These are phyloP conservation scores for Neofusicoccum parvum DNA, from an alignment of 2,329 filamentous ascomycete genomes.

Conservation along the genomic window DNA sequence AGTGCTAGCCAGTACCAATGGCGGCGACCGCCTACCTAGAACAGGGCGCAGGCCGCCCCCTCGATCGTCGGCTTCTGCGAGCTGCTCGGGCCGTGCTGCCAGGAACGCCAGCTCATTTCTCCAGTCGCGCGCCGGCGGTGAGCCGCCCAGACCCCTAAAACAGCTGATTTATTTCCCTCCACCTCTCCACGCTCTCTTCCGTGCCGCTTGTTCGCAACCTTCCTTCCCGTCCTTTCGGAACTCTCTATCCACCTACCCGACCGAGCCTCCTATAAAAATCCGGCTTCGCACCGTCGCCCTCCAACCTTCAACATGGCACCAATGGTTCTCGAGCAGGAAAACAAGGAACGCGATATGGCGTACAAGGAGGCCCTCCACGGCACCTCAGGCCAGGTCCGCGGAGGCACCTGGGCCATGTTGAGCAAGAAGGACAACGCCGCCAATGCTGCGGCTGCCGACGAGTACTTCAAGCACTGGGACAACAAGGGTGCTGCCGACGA, in stretches of 20 bases:
- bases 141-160: slow-evolving; percentile 17
- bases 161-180: slow-evolving; percentile 19
- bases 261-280: slow-evolving; percentile 9
- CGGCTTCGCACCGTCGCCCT: neutral
- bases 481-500: slow-evolving; percentile 77
- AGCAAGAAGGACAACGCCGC: slow-evolving; percentile 73
- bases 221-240: slow-evolving; percentile 7
- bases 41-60: neutral
- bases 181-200: slow-evolving; percentile 16
- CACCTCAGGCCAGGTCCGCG: slow-evolving; percentile 67
- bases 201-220: slow-evolving; percentile 2
- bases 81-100: slow-evolving; percentile 3
- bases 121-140: slow-evolving; percentile 18
- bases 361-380: slow-evolving; percentile 91
- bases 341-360: slow-evolving; percentile 81
- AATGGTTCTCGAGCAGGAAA: slow-evolving; percentile 72
- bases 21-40: neutral
- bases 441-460: slow-evolving; percentile 79
- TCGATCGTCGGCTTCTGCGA: slow-evolving; percentile 2
- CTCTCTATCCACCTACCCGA: neutral
- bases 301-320: slow-evolving; percentile 51
- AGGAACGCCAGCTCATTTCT: slow-evolving; percentile 19
- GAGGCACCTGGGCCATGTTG: slow-evolving; percentile 81
- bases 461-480: slow-evolving; percentile 98
- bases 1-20: neutral